Conservation (phyloP, 2,329 filamentous ascomycete genomes). For the Hymenoscyphus fraxineus region DNA sequence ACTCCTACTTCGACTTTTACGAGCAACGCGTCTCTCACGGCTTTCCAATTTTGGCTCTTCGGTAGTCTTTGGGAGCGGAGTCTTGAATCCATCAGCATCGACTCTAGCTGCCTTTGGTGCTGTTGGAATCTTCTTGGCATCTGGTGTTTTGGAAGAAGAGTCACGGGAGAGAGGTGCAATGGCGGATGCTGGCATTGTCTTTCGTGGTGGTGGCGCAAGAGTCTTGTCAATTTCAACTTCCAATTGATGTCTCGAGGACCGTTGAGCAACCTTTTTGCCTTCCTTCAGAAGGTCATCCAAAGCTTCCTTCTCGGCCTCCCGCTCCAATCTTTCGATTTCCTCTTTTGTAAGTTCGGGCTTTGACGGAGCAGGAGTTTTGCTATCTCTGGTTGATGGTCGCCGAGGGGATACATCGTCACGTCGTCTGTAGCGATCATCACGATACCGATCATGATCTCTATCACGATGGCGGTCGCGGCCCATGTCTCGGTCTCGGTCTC, state of each 20-base stretch:
- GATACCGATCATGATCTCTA: constrained; percentile 19
- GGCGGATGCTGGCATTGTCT: constrained; percentile 33
- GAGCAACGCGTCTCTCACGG: constrained; percentile 19
- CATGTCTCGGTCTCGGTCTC: constrained; percentile 33
- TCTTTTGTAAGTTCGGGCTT: constrained; percentile 33
- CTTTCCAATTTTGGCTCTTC: constrained; percentile 11
- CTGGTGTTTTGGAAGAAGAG: constrained; percentile 26
- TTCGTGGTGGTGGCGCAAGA: constrained; percentile 35
- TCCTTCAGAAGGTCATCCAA: constrained; percentile 35
- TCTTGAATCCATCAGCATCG: constrained; percentile 21
- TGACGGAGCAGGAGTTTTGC: constrained; percentile 14
- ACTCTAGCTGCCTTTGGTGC: constrained; percentile 13
- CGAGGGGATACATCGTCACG: constrained; percentile 24
- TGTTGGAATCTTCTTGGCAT: constrained; percentile 26
- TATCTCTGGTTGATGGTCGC: constrained; percentile 19
- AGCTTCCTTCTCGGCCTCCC: constrained; percentile 36
- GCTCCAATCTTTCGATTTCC: constrained; percentile 33
- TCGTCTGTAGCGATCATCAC: constrained; percentile 28
- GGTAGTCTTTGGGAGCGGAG: constrained; percentile 20
- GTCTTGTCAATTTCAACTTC: constrained; percentile 35
- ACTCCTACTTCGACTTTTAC: constrained; percentile 24
- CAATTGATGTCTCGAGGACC: constrained; percentile 31
- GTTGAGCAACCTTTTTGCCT: constrained; percentile 30
- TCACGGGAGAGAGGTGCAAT: constrained; percentile 34
- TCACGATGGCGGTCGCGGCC: constrained; percentile 37